Evolutionary conservation across 768 basidiomycete species (phyloP), one percentile per base, ranked within the genome.

Genomic region (Mrakia blollopis): DNA sequence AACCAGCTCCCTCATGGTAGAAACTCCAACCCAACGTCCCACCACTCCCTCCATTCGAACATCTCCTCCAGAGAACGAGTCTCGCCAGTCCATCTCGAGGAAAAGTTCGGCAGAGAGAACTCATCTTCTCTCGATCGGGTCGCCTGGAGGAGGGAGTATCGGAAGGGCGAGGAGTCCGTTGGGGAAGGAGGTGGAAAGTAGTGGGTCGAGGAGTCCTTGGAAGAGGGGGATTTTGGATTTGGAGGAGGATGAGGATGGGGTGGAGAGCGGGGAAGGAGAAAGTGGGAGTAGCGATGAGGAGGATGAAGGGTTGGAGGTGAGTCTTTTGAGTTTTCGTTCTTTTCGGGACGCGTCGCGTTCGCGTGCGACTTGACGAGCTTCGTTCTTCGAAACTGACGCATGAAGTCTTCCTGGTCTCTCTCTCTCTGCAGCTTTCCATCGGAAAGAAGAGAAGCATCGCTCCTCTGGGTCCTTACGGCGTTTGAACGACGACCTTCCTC

Each of bases 231-330:
- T 68, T 39, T 23, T 68, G 35, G 37, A 68, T 23, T 3, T 25
- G 37, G 35, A 39, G 65, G 39, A 35, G 7, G 32, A 35, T 23
- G 39, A 35, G 7, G 32, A 35, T 23, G 65, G 65, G 5, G 65
- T 11, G 25, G 37, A 68, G 65, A 41, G 37, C 14, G 65, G 37
- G 18, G 65, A 39, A 25, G 65, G 25, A 9, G 65, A 37, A 11
- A 37, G 37, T 21, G 63, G 30, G 37, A 32, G 30, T 32, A 30
- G 30, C 18, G 63, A 37, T 7, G 65, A 41, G 35, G 65, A 68
- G 10, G 65, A 68, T n/a, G 65, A 68, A 23, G 65, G 65, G 21
- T 39, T 68, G 35, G 65, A 68, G 65, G 35, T 68, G 65, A 57
- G 57, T 57, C 13, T n/a, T 41, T 41, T 44, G 2, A 13, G 44